phyloP scores from a whole-genome alignment of 202 grass and related monocot species.

The Setaria italica region DNA sequence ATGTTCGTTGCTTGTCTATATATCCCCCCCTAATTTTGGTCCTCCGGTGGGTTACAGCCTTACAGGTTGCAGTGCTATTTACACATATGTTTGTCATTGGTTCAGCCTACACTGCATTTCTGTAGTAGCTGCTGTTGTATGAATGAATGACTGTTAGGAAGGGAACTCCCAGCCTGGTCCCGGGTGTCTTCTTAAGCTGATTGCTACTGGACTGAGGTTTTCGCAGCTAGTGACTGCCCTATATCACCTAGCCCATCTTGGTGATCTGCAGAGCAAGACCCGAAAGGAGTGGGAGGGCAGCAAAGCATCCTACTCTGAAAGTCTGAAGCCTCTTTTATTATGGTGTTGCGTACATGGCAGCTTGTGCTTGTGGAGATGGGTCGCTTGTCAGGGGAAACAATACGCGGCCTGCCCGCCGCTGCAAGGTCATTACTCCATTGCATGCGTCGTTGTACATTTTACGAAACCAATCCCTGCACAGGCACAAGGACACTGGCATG shows the following conservation, averaged over 20 bases:
- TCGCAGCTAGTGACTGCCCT: neutral
- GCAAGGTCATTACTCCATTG: neutral
- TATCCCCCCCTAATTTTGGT: constrained; percentile 43
- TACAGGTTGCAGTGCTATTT: constrained; percentile 16
- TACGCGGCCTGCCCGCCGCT: neutral
- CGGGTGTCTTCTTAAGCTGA: neutral
- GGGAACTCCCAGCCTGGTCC: neutral
- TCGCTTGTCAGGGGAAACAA: neutral
- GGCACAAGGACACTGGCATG: neutral
- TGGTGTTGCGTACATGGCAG: neutral
- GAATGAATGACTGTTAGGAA: neutral
- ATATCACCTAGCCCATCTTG: neutral
- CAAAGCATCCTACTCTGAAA: neutral
- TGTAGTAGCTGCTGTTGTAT: neutral
- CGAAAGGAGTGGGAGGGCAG: too few species aligned
- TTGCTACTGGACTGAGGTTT: neutral
- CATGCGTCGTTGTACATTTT: neutral
- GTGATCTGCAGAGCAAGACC: neutral
- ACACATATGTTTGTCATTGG: neutral
- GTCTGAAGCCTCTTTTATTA: neutral
- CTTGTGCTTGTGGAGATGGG: neutral
- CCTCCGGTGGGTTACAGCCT: constrained; percentile 31
- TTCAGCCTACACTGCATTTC: neutral
- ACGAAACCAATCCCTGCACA: too few species aligned
- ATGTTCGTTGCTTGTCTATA: constrained; percentile 43